Evolutionary conservation across 371 early-diverging fungal species (phyloP).

Genomic region (Funneliformis caledonium): DNA sequence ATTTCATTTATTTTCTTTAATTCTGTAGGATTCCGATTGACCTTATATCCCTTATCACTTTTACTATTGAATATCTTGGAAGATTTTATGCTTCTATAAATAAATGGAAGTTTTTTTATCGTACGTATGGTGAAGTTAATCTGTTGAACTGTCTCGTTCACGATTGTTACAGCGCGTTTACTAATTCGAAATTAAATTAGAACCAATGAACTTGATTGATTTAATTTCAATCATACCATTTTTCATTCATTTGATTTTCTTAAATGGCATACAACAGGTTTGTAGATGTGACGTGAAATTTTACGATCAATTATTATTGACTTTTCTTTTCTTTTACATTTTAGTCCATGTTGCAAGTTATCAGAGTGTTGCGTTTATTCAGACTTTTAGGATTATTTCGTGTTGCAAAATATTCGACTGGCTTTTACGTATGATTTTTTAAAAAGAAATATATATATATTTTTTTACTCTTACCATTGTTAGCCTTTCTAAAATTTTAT

Average conservation of each 20-base stretch:
- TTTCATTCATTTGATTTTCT: not conserved
- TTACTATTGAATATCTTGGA: slow-evolving; percentile 27
- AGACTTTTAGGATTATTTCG: slow-evolving; percentile 1
- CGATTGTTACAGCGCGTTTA: not conserved
- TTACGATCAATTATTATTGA: not conserved
- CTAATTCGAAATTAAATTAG: not conserved
- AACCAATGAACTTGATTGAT: slow-evolving; percentile 18
- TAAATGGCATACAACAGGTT: not conserved
- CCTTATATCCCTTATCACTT: not conserved
- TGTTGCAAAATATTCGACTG: not conserved
- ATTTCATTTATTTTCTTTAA: not conserved
- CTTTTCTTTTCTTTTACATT: not conserved
- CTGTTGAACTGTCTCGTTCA: not conserved
- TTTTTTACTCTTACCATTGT: not conserved
- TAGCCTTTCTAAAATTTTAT: not conserved
- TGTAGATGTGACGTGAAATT: not conserved
- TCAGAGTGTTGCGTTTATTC: slow-evolving; percentile 18
- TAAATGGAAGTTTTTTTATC: slow-evolving; percentile 12
- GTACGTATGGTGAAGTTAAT: not conserved
- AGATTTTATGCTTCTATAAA: slow-evolving; percentile 25
- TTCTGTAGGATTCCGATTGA: slow-evolving; percentile 20
- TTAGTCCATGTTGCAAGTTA: slow-evolving; percentile 4
- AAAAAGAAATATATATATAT: not conserved
- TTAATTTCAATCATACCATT: slow-evolving; percentile 23
- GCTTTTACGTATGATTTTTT: slow-evolving; percentile 6